Base-by-base conservation (phyloP, 768 basidiomycete genomes). In the Pleurotus giganteus region DNA sequence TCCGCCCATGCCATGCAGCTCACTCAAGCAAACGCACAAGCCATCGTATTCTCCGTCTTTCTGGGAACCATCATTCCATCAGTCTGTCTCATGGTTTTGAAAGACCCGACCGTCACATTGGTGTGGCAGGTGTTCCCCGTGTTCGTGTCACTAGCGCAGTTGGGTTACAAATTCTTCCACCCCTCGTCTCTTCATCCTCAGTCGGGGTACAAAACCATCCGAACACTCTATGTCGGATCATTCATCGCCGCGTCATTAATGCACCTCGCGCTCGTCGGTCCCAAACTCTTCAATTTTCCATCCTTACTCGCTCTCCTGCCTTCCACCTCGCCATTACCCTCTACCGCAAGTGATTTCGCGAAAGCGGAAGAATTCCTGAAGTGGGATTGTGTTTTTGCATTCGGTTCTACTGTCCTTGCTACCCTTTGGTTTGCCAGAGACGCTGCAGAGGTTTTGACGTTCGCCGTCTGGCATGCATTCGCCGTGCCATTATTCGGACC, bases 41-140 rank as follows among this genome's bases (percentile, higher is more conserved):
- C 80, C 15, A 68, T 80, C 26, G 58, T 79, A n/a, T 83, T 83
- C 60, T 77, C 74, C 1, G 28, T 82, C 28, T 23, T 78, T 29
- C 60, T 72, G 6, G 81, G 81, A 7, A 74, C 68, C 11, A 60
- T 69, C 19, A 71, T 82, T n/a, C 81, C 82, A 7, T 74, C 79
- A 5, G 53, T 70, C 17, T 70, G 69, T 44, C 75, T 84, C 72
- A 45, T 83, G 55, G 27, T 70, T 42, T 54, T 80, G 24, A 61
- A 67, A 23, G 75, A 76, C 47, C 71, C 78, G 0, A 58, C 58
- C 43, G 63, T 82, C 41, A 83, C 80, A 12, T 78, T 77, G 8
- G 65, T 77, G 28, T 85, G 83, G 83, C 82, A 83, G 57, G 57
- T 71, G 24, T 83, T 77, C 57, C 83, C 83, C 7, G 28, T 77